These are phyloP conservation scores for Ilyonectria sp. DNA, from an alignment of 2,329 filamentous ascomycete genomes.

Conservation along the genomic window DNA sequence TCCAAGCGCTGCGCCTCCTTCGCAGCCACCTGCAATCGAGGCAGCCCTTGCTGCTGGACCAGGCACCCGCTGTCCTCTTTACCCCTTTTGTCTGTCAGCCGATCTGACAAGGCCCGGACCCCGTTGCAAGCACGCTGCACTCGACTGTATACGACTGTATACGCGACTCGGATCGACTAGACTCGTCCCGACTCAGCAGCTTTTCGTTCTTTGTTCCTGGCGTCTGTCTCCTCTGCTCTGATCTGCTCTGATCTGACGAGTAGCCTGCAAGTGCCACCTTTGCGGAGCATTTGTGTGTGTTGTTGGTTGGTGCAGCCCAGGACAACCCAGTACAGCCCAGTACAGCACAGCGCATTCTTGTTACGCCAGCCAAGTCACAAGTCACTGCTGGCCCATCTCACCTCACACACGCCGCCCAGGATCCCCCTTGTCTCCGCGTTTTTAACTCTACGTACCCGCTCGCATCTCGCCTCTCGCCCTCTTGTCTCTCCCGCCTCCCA, in stretches of 20 bases:
- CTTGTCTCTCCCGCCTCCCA: constrained; percentile 34
- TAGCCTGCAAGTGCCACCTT: constrained; percentile 15
- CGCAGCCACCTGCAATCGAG: constrained; percentile 29
- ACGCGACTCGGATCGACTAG: constrained; percentile 5
- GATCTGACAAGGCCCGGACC: constrained; percentile 24
- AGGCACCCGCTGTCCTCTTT: constrained; percentile 41
- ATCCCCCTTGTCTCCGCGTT: constrained; percentile 44
- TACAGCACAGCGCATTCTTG: background rate
- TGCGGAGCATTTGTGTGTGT: background rate
- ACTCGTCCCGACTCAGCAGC: constrained; percentile 13
- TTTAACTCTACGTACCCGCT: constrained; percentile 42
- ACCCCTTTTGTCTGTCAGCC: constrained; percentile 37
- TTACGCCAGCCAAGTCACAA: constrained; percentile 4
- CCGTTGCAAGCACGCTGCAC: constrained; percentile 12
- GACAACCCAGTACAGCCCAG: background rate
- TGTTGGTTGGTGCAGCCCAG: background rate
- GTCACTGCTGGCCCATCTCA: constrained; percentile 3
- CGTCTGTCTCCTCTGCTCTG: constrained; percentile 9
- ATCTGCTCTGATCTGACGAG: constrained; percentile 28
- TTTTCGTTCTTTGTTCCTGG: constrained; percentile 3
- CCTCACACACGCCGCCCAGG: constrained; percentile 25
- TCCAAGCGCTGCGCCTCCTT: constrained; percentile 13
- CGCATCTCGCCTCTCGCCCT: constrained; percentile 30
- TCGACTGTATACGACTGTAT: constrained; percentile 4
- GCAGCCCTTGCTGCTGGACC: constrained; percentile 43